These are phyloP conservation scores for Chlorella sp. DNA, from an alignment of 139 green algal species.

Conservation along the genomic window DNA sequence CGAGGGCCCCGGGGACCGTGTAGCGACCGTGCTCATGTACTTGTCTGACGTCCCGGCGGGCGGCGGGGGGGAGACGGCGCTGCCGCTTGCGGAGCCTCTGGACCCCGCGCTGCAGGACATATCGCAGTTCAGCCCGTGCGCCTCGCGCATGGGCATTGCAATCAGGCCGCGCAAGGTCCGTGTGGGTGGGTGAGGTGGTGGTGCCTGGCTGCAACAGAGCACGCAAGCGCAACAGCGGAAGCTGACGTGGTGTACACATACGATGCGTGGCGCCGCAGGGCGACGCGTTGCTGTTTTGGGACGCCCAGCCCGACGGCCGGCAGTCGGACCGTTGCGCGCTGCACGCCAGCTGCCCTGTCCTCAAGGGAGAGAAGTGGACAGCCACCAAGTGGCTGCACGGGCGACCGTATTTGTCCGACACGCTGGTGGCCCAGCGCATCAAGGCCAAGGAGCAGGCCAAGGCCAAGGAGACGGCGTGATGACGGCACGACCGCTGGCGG, in stretches of 20 bases:
- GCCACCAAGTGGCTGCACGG: background rate
- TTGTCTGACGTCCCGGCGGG: conserved; percentile 22
- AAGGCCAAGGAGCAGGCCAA: too few relatives aligned
- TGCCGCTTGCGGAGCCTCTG: conserved; percentile 44
- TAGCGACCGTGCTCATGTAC: conserved; percentile 68
- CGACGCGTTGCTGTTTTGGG: conserved; percentile 51
- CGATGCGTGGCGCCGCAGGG: conserved; percentile 10
- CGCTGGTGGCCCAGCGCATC: too few relatives aligned
- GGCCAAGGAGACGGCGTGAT: too few relatives aligned
- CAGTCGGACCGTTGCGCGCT: conserved; percentile 23
- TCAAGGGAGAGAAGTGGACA: conserved; percentile 11
- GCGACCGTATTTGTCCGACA: background rate
- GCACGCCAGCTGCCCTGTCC: conserved; percentile 38
- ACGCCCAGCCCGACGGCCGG: conserved; percentile 33
- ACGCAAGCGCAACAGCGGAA: too few relatives aligned
- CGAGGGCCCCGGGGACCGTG: background rate
- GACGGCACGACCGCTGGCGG: too few relatives aligned
- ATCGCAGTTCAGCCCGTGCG: background rate
- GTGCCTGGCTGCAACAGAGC: background rate
- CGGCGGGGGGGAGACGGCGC: conserved; percentile 60
- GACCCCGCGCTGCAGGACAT: conserved; percentile 34
- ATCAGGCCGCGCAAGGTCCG: conserved; percentile 18
- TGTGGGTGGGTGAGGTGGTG: background rate
- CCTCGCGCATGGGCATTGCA: conserved; percentile 13
- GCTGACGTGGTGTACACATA: too few relatives aligned